Percentiles rank a stretch among this genome's conserved stretches.
Evolutionary conservation across 805 yeast species (phyloP).

Genomic region (Lipomyces sp.): DNA sequence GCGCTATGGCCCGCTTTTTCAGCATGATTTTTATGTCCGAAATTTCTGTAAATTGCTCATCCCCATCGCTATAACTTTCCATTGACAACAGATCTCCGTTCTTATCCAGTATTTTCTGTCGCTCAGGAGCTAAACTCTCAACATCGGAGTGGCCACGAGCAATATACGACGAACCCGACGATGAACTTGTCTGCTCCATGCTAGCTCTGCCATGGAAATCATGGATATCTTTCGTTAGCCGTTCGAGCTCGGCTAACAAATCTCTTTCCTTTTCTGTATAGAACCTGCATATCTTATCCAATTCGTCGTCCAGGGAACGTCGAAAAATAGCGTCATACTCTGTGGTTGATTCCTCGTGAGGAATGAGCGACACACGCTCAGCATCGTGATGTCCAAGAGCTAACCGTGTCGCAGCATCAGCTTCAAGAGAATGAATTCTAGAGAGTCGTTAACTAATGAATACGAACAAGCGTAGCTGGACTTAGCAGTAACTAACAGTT

Average conservation of each 20-base stretch:
- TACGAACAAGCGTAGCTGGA: neutral
- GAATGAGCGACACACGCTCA: conserved; percentile 45
- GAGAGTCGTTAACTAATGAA: neutral
- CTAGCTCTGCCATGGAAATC: conserved; percentile 49
- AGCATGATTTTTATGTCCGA: conserved; percentile 65
- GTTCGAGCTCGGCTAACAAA: conserved; percentile 58
- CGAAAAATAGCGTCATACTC: conserved; percentile 66
- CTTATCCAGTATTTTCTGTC: conserved; percentile 9
- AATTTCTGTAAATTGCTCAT: conserved; percentile 41
- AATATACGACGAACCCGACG: conserved; percentile 26
- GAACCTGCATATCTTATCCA: conserved; percentile 75
- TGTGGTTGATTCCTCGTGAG: conserved; percentile 39
- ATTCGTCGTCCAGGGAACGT: conserved; percentile 76
- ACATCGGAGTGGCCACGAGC: conserved; percentile 20
- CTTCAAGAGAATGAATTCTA: conserved; percentile 73
- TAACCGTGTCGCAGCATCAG: conserved; percentile 46
- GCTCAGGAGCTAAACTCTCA: conserved; percentile 20
- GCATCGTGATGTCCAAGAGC: conserved; percentile 40
- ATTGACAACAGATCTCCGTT: conserved; percentile 19
- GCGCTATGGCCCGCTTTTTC: conserved; percentile 65
- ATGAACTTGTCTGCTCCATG: conserved; percentile 11
- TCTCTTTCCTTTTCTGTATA: conserved; percentile 69
- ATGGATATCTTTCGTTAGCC: conserved; percentile 63
- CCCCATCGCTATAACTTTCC: conserved; percentile 23
- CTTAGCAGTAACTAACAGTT: conserved; percentile 49